Evolutionary conservation across 495 filamentous ascomycete genomes (phyloP), one percentile per base, ranked within the genome.

Genomic region (Aspergillus egyptiacus): DNA sequence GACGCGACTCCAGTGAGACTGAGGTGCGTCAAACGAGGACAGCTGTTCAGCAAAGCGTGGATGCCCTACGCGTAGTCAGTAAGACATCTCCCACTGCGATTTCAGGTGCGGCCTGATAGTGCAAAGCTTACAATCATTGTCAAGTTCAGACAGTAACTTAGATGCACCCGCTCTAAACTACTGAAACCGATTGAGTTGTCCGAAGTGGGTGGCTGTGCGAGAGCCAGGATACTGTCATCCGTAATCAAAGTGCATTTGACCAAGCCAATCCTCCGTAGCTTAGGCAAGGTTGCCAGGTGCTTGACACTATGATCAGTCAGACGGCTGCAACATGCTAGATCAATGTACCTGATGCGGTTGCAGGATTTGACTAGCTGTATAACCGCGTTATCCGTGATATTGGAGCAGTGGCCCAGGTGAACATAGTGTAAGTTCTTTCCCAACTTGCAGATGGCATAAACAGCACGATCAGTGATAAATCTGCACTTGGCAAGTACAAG

Each of bases 341-440:
- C 94, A 46, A 99, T 97, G 59, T 99, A 99, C 40, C 94, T 77
- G 54, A 99, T 96, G 25, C 94, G 80, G 67, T 91, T 96, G 73
- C 94, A 99, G 32, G 68, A 68, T 50, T 84, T 83, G 30, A 95
- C 89, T 6, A 99, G 74, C 32, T 83, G 80, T 40, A 83, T 83
- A 6, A 99, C 88, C 6, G 87, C 89, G 9, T 75, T 64, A 68
- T 99, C 94, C 0, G 90, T 96, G 56, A 99, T 89, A 32, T 89
- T 78, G 13, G 79, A 78, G 64, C 94, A 99, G 62, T 99, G 94
- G 2, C 94, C 94, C 5, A 99, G 74, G 58, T 97, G 94, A 38
- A 99, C 82, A 61, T 91, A 95, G 64, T 99, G 94, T 18, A 99
- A 66, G 54, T 97, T 97, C 73, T 96, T 97, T 41, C 91, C 89